A percentile compares a stretch with the other conserved stretches of the same genome.
phyloP scores from a whole-genome alignment of 1,284 basidiomycete species.

The Phlebopus sp. region DNA sequence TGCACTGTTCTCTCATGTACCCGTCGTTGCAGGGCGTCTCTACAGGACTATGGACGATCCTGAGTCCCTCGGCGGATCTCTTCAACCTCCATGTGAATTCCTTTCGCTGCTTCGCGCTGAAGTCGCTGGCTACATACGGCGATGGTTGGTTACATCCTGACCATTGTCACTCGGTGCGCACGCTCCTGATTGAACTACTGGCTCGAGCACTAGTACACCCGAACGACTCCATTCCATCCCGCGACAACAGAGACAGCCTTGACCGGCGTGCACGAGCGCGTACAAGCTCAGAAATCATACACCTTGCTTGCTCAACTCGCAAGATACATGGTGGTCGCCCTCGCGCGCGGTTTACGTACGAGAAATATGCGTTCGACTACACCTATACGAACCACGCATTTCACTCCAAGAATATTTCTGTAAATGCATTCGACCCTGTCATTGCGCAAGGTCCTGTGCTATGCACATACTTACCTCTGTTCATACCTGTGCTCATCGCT shows the following conservation, averaged over 20 bases:
- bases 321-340: constrained; percentile 3
- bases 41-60: neutral
- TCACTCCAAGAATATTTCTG: neutral
- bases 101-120: constrained; percentile 14
- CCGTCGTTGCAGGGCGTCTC: constrained; percentile 4
- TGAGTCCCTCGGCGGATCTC: constrained; percentile 10
- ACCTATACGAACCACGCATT: too few species aligned
- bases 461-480: neutral
- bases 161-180: neutral
- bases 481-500: neutral
- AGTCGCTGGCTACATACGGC: constrained; percentile 1
- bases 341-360: neutral
- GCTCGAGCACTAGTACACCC: neutral
- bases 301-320: constrained; percentile 9
- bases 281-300: neutral
- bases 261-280: neutral
- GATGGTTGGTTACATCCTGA: constrained; percentile 2
- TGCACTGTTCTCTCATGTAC: constrained; percentile 4
- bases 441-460: neutral
- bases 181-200: neutral
- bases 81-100: constrained; percentile 14
- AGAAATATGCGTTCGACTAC: neutral
- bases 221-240: neutral
- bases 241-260: neutral
- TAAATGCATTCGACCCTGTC: neutral